A percentile compares a stretch with the other conserved stretches of the same genome.
These are phyloP conservation scores for Xylaria sp. DNA, from an alignment of 2,329 filamentous ascomycete genomes.

Conservation along the genomic window DNA sequence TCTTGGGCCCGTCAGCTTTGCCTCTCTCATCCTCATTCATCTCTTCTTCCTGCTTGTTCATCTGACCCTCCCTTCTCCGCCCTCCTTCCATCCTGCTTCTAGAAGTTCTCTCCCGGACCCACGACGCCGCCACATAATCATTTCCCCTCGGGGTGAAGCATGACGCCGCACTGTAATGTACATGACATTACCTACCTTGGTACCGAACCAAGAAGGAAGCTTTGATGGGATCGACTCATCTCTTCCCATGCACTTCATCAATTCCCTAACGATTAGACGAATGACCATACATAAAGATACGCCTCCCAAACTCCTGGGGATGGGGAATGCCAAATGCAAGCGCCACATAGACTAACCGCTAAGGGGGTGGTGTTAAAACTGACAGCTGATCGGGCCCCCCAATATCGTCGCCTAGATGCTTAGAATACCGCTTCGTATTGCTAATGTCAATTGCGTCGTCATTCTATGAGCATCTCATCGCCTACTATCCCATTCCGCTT, in stretches of 20 bases:
- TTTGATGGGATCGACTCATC: constrained; percentile 5
- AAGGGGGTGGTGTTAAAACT: constrained; percentile 3
- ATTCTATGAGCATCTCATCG: neutral
- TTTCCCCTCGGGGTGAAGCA: constrained; percentile 1
- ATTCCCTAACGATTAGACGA: too few relatives aligned
- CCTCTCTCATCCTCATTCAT: neutral
- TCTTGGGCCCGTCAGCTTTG: constrained; percentile 16
- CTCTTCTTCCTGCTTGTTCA: neutral
- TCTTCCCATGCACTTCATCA: neutral
- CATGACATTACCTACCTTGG: neutral
- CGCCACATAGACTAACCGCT: neutral
- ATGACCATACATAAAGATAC: constrained; percentile 1
- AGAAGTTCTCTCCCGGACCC: constrained; percentile 14
- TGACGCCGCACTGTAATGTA: neutral
- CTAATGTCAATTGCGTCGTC: neutral
- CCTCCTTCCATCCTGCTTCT: constrained; percentile 21
- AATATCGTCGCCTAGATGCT: neutral
- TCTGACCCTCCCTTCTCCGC: constrained; percentile 1
- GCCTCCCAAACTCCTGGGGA: neutral
- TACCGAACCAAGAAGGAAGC: neutral
- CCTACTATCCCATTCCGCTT: neutral
- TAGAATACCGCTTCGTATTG: neutral
- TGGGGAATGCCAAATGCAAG: constrained; percentile 13
- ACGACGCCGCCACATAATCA: constrained; percentile 22
- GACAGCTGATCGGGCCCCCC: neutral